phyloP scores from a whole-genome alignment of 2,329 filamentous ascomycete species.

The Juglanconis sp. region DNA sequence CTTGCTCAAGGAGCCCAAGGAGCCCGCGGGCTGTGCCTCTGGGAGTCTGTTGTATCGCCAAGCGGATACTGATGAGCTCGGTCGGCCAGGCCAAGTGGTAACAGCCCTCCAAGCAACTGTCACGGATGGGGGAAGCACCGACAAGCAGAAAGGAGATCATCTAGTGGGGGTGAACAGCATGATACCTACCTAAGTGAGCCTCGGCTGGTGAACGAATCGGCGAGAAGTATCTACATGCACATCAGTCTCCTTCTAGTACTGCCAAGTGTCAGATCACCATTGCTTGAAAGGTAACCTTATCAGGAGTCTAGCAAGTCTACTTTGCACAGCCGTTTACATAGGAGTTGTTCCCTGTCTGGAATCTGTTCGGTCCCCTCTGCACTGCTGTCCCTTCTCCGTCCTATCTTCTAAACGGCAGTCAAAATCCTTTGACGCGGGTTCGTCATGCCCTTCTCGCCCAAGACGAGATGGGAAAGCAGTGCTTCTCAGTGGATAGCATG shows the following conservation, averaged over 20 bases:
- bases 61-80: no score
- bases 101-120: no score
- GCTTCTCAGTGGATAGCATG: neutral
- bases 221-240: neutral
- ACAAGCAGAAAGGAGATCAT: no score
- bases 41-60: no score
- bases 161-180: no score
- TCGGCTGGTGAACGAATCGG: neutral
- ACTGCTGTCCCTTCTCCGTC: no score
- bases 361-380: neutral
- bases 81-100: no score
- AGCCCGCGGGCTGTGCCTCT: no score
- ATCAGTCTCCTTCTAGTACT: neutral
- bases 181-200: no score
- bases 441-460: neutral
- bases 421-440: neutral
- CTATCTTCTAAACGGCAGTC: neutral
- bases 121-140: no score
- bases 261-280: neutral
- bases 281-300: neutral
- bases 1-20: no score
- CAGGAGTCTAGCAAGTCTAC: neutral
- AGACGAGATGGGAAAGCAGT: neutral
- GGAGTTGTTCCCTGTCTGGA: neutral
- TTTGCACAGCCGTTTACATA: neutral